Evolutionary conservation across 805 yeast species (phyloP), one percentile per base, ranked within the genome.

Genomic region (Saturnispora halmiae): DNA sequence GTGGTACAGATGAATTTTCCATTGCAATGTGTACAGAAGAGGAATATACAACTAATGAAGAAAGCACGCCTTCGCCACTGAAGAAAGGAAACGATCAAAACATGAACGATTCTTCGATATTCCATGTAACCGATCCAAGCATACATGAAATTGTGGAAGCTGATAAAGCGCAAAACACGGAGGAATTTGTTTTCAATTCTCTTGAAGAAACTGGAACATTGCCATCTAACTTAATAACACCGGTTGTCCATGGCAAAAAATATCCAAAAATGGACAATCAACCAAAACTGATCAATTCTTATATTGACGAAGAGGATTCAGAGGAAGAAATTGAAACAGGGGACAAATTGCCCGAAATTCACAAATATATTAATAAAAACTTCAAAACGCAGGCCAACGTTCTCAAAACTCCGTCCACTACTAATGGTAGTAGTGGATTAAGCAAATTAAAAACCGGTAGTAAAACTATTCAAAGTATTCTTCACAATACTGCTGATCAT

Each of bases 1-100:
- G 86, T 19, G 42, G 42, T 16, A 80, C 78, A 41, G 84, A 79
- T 48, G 96, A 86, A 49, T 73, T 92, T 42, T 95, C 94, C 0
- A 55, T 92, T 10, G 79, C 86, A 39, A 64, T 59, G 46, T 84
- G 82, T 2, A 50, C 63, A 2, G 70, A 66, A n/a, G 66, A 56
- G 3, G 76, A 77, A 43, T 61, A 61, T 27, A 40, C 53, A n/a
- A 51, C 51, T 21, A 79, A 82, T 53, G 77, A 73, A 41, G 47
- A 42, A 1, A 59, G 60, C 5, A 71, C 83, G 1, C 86, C 88
- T 3, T 61, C 75, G 6, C 65, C 59, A 27, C 46, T 60, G 13
- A 37, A 57, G 8, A 28, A 45, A 8, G 34, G 10, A 22, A n/a
- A n/a, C n/a, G n/a, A n/a, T n/a, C n/a, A n/a, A n/a, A n/a, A n/a